Percentiles rank a stretch among this genome's conserved stretches.
Evolutionary conservation across 1,139 yeast genomes (phyloP).

Genomic region (Taiozyma sp.): DNA sequence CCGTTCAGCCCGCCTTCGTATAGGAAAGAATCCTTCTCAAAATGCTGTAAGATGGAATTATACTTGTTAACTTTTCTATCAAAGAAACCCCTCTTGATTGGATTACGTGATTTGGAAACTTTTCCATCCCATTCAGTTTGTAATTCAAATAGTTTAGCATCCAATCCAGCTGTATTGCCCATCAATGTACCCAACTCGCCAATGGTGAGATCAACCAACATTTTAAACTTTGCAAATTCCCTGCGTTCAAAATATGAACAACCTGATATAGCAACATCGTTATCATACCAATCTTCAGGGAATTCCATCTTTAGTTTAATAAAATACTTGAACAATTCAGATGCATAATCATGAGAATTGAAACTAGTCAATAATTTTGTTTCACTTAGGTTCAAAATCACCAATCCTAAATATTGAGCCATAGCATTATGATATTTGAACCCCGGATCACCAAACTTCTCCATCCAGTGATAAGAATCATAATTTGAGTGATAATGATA

Average conservation of each 20-base stretch:
- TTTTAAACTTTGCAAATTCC: slow-evolving; percentile 9
- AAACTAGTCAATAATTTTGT: slow-evolving; percentile 38
- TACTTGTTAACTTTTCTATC: slow-evolving; percentile 25
- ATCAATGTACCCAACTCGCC: slow-evolving; percentile 11
- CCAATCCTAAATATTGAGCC: slow-evolving; percentile 46
- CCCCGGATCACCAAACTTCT: slow-evolving; percentile 51
- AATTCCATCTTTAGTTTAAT: slow-evolving; percentile 27
- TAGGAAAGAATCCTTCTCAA: slow-evolving; percentile 63
- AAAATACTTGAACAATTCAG: slow-evolving; percentile 29
- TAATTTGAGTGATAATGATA: slow-evolving; percentile 70
- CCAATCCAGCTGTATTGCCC: slow-evolving; percentile 23
- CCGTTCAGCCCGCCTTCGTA: slow-evolving; percentile 57
- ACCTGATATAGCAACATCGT: not conserved
- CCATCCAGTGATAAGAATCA: slow-evolving; percentile 68
- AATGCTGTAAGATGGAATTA: slow-evolving; percentile 43
- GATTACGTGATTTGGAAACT: slow-evolving; percentile 23
- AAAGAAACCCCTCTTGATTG: slow-evolving; percentile 20
- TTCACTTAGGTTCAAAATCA: slow-evolving; percentile 44
- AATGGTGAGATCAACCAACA: slow-evolving; percentile 13
- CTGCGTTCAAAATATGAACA: not conserved
- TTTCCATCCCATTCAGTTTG: slow-evolving; percentile 25
- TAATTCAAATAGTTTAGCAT: slow-evolving; percentile 24
- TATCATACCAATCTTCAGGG: slow-evolving; percentile 35
- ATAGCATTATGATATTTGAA: slow-evolving; percentile 50
- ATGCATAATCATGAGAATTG: slow-evolving; percentile 39